These are phyloP conservation scores for Suaeda aralocaspica DNA, from an alignment of 148 eudicot genomes.

Conservation along the genomic window DNA sequence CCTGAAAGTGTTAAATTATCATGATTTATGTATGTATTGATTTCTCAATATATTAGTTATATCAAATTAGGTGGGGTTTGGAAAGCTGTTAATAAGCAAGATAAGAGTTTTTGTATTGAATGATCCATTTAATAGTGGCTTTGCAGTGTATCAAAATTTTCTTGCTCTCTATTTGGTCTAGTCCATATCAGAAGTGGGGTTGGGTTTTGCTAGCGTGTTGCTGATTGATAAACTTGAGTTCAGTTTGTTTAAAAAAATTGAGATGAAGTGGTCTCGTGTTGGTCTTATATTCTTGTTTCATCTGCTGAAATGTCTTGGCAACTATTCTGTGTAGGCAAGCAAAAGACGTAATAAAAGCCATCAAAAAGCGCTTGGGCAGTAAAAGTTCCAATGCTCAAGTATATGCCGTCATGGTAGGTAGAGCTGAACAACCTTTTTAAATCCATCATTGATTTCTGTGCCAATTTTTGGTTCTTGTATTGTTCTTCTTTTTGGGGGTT, in stretches of 20 bases:
- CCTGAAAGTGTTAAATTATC: not conserved
- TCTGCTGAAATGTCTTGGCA: not conserved
- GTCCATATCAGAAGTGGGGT: not conserved
- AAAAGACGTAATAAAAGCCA: constrained; percentile 77
- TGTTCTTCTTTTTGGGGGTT: not conserved
- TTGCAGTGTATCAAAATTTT: too few species aligned
- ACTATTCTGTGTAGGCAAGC: constrained; percentile 61
- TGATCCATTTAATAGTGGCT: too few species aligned
- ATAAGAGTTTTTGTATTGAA: too few species aligned
- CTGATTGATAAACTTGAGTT: not conserved
- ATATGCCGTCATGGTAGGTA: constrained; percentile 76
- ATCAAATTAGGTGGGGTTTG: not conserved
- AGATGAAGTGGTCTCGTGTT: not conserved
- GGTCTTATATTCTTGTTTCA: not conserved
- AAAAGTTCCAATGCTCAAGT: constrained; percentile 73
- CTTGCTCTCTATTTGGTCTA: not conserved
- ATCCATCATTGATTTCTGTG: constrained; percentile 3
- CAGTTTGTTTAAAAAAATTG: not conserved
- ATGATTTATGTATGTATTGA: not conserved
- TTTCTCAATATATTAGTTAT: not conserved
- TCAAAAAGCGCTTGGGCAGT: constrained; percentile 83
- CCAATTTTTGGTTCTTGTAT: not conserved
- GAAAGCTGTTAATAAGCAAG: too few species aligned
- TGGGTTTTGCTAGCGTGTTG: constrained; percentile 3
- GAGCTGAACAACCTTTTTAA: constrained; percentile 14